Percentiles rank a stretch among this genome's conserved stretches.
Conservation (phyloP, 345 rosid species). For the Moricandia moricandioides region DNA sequence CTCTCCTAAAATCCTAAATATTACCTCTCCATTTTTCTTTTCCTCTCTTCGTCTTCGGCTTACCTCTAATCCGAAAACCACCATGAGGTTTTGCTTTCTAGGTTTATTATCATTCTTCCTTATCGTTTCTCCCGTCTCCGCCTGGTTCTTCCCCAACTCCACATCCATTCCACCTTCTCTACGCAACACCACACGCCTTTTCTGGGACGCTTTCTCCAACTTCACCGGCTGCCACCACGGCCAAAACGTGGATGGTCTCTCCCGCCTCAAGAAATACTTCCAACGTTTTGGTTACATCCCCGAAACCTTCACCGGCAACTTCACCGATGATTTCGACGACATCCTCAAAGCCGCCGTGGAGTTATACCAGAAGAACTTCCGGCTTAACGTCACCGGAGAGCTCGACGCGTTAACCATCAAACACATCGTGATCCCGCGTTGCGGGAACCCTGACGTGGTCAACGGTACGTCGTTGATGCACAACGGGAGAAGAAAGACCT, state of each 20-base stretch:
- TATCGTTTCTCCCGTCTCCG: slow-evolving; percentile 29
- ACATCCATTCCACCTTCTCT: slow-evolving; percentile 32
- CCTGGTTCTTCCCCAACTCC: slow-evolving; percentile 42
- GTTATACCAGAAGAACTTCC: slow-evolving; percentile 73
- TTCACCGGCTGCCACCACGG: slow-evolving; percentile 41
- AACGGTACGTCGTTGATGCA: slow-evolving; percentile 83
- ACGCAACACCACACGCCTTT: slow-evolving; percentile 31
- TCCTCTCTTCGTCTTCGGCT: slow-evolving; percentile 6
- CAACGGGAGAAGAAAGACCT: slow-evolving; percentile 44
- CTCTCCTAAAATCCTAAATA: slow-evolving; percentile 43
- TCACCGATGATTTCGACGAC: slow-evolving; percentile 73
- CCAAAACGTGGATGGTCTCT: slow-evolving; percentile 33
- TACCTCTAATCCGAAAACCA: slow-evolving; percentile 34
- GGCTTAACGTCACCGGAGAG: slow-evolving; percentile 63
- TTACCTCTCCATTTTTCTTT: slow-evolving; percentile 6
- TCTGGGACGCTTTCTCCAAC: slow-evolving; percentile 37
- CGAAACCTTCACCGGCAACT: slow-evolving; percentile 37
- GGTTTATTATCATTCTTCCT: slow-evolving; percentile 29
- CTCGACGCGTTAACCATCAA: slow-evolving; percentile 62
- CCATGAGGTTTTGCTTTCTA: slow-evolving; percentile 39
- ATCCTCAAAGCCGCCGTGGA: slow-evolving; percentile 57
- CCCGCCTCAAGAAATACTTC: slow-evolving; percentile 34
- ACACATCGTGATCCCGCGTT: slow-evolving; percentile 67
- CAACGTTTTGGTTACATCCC: slow-evolving; percentile 43
- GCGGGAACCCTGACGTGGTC: slow-evolving; percentile 86